These are phyloP conservation scores for Penicillium glabrum DNA, from an alignment of 2,329 filamentous ascomycete species.

Conservation along the genomic window DNA sequence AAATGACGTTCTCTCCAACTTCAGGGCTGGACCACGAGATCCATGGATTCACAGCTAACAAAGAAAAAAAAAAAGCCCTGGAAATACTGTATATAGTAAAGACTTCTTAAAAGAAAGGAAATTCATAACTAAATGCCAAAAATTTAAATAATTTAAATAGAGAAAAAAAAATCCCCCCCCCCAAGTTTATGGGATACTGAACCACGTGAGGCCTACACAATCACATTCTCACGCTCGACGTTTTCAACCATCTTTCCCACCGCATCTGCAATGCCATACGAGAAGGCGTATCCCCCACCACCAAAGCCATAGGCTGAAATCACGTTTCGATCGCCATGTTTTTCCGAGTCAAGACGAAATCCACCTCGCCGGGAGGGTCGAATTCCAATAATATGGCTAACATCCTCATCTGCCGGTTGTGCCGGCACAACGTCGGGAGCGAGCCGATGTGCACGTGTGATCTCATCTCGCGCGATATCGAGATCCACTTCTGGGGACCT, in stretches of 20 bases:
- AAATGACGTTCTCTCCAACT: neutral
- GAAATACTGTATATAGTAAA: no score
- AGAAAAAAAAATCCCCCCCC: neutral
- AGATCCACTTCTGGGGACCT: slow-evolving; percentile 38
- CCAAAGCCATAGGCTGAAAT: slow-evolving; percentile 41
- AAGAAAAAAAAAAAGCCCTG: no score
- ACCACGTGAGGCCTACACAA: slow-evolving; percentile 10
- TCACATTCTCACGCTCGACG: slow-evolving; percentile 32
- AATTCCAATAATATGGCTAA: slow-evolving; percentile 39
- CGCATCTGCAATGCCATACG: slow-evolving; percentile 37
- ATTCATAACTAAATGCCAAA: no score
- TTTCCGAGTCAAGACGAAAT: slow-evolving; percentile 35
- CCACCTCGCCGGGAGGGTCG: slow-evolving; percentile 36
- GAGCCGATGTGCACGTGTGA: slow-evolving; percentile 39
- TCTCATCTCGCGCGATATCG: slow-evolving; percentile 39
- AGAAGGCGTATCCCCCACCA: slow-evolving; percentile 40
- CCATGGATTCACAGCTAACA: no score
- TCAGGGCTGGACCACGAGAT: neutral
- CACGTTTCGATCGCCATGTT: slow-evolving; percentile 24
- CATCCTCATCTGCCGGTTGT: slow-evolving; percentile 24
- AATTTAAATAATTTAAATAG: no score
- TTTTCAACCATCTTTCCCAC: slow-evolving; percentile 36
- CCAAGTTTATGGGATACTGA: neutral
- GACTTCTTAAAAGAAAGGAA: no score
- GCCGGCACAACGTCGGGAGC: slow-evolving; percentile 37